Evolutionary conservation across 768 basidiomycete species (phyloP).

Genomic region (Amyloporia xantha): DNA sequence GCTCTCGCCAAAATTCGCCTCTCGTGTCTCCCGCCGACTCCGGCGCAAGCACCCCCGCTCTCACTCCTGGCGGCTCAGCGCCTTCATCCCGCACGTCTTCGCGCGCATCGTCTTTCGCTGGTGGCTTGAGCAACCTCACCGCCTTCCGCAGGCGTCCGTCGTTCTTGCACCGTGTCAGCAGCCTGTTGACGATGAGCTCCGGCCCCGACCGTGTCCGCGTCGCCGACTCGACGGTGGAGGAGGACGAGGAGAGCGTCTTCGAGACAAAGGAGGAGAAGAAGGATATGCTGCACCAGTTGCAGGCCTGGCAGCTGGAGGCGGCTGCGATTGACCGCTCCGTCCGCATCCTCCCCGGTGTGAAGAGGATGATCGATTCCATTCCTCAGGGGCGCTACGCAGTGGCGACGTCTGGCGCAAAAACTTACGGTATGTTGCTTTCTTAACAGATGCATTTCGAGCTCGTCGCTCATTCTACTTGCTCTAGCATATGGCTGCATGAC

Average conservation of each 20-base stretch:
- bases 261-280: conserved; percentile 17
- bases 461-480: conserved; percentile 8
- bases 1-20: conserved; percentile 25
- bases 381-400: conserved; percentile 64
- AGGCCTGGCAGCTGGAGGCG: conserved; percentile 54
- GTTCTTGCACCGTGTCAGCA: conserved; percentile 36
- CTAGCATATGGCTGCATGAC: conserved; percentile 62
- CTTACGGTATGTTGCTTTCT: conserved; percentile 41
- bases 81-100: conserved; percentile 40
- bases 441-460: neutral
- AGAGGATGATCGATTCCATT: conserved; percentile 55
- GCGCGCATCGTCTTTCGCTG: conserved; percentile 36
- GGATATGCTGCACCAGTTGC: conserved; percentile 26
- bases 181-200: conserved; percentile 33
- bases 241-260: conserved; percentile 10
- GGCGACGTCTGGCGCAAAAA: conserved; percentile 69
- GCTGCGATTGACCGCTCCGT: conserved; percentile 54
- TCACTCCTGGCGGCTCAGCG: conserved; percentile 31
- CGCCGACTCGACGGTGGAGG: conserved; percentile 27
- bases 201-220: conserved; percentile 23
- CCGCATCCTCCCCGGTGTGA: conserved; percentile 65
- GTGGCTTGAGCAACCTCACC: conserved; percentile 19
- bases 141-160: conserved; percentile 40
- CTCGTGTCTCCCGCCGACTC: conserved; percentile 19
- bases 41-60: conserved; percentile 35